A percentile compares a stretch with the other conserved stretches of the same genome.
Conservation (phyloP, 441 rosid genomes). For the Macaranga tanarius region DNA sequence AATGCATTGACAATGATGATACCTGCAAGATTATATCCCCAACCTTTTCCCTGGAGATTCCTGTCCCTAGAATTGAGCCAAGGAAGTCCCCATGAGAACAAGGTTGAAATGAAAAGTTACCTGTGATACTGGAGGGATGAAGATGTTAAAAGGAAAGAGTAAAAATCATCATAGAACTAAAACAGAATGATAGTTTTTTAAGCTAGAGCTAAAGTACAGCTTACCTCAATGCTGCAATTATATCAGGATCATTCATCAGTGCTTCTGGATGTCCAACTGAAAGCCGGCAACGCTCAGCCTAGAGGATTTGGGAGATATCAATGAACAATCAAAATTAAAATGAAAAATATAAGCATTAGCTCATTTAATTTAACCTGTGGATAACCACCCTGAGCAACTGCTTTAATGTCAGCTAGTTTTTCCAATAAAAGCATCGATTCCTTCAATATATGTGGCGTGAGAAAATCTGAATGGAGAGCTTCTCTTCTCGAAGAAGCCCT, state of each 20-base stretch:
- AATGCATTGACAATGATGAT: constrained; percentile 14
- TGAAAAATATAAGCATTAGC: neutral
- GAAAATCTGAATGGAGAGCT: constrained; percentile 72
- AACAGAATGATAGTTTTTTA: constrained; percentile 14
- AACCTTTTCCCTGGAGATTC: constrained; percentile 76
- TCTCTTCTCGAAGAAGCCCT: constrained; percentile 65
- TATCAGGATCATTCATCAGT: constrained; percentile 56
- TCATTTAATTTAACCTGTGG: constrained; percentile 56
- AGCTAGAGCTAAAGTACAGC: constrained; percentile 9
- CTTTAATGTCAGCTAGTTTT: constrained; percentile 66
- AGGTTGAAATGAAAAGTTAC: constrained; percentile 72
- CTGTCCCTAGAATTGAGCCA: constrained; percentile 87
- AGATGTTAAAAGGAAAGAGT: constrained; percentile 16
- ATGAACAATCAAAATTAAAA: constrained; percentile 3
- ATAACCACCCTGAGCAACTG: constrained; percentile 79
- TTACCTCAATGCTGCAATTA: constrained; percentile 74
- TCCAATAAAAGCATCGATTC: constrained; percentile 58
- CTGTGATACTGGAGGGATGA: constrained; percentile 53
- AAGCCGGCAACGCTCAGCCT: constrained; percentile 93
- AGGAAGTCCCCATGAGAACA: constrained; percentile 94
- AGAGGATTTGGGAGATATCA: constrained; percentile 26
- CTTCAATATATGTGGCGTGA: constrained; percentile 75
- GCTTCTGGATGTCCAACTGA: constrained; percentile 75
- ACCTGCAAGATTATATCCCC: constrained; percentile 96
- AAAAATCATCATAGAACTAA: constrained; percentile 11